Base-by-base conservation (phyloP, 305 asterid genomes). In the Euphrasia arctica region DNA sequence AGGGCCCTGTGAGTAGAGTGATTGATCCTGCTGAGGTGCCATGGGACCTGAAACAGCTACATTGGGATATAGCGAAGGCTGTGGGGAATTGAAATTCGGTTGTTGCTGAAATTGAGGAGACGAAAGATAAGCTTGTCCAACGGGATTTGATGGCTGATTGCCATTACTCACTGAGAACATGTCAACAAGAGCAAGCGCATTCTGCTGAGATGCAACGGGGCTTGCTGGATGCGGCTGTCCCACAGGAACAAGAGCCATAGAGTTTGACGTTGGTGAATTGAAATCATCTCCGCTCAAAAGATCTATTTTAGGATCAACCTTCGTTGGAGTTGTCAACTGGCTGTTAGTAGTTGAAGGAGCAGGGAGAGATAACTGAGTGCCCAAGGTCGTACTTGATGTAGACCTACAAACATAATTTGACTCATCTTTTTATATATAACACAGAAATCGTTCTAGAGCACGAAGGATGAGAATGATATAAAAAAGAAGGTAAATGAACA, bases 201-300 rank as follows among this genome's bases (percentile, higher is more conserved):
- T 88, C 73, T 88, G 89, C 70, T 90, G 87, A 73, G 95, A 82
- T 28, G 81, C 68, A 52, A 75, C 79, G 9, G 90, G 89, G 71
- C 83, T 82, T 12, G 75, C 78, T 42, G 91, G 86, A 80, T 88
- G 90, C 65, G 92, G 86, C 72, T 75, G 90, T 69, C 87, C 88
- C 25, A 85, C 85, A n/a, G 97, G 91, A 68, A 88, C 99, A 68
- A 88, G 79, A 57, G 99, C 97, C 78, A 86, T 67, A 6, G 90
- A 71, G 56, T 71, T 72, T 62, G 81, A 70, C 52, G 76, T 65
- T 7, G 84, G 83, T 27, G 89, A 82, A 72, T 76, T 76, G 78
- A 85, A 86, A 79, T 86, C 90, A 63, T 93, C 97, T 75, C 99
- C 97, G 66, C 97, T 93, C 78, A 93, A 79, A 79, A 93, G 99